A percentile compares a stretch with the other conserved stretches of the same genome.
These are phyloP conservation scores for Neurospora intermedia DNA, from an alignment of 495 filamentous ascomycete genomes.

Conservation along the genomic window DNA sequence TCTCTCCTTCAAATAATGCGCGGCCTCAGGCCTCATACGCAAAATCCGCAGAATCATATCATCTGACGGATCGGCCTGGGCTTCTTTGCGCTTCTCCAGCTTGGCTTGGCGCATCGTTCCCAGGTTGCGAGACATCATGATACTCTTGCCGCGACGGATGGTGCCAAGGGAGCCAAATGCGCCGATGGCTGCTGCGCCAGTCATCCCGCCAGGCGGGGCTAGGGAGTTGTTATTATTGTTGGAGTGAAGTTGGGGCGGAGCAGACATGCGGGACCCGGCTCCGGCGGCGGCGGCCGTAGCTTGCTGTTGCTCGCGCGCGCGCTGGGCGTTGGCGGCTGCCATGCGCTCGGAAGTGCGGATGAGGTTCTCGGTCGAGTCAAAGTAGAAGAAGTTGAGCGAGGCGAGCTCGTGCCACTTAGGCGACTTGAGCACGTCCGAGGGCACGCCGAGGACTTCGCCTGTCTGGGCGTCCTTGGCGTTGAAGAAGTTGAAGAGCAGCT, in stretches of 20 bases:
- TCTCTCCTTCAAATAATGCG: slow-evolving; percentile 76
- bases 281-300: slow-evolving; percentile 11
- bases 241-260: slow-evolving; percentile 47
- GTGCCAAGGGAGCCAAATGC: slow-evolving; percentile 61
- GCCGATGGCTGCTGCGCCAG: slow-evolving; percentile 19
- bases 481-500: slow-evolving; percentile 91
- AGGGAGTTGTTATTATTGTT: not conserved
- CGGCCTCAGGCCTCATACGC: slow-evolving; percentile 93
- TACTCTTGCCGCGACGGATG: slow-evolving; percentile 74
- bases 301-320: slow-evolving; percentile 45
- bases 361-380: slow-evolving; percentile 81
- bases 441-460: slow-evolving; percentile 78
- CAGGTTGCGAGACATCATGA: slow-evolving; percentile 89
- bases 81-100: slow-evolving; percentile 87
- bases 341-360: slow-evolving; percentile 91
- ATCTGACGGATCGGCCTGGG: slow-evolving; percentile 92
- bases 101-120: slow-evolving; percentile 95
- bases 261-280: slow-evolving; percentile 49
- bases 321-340: slow-evolving; percentile 76
- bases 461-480: slow-evolving; percentile 85
- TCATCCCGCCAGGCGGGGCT: not conserved
- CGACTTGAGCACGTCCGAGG: slow-evolving; percentile 81
- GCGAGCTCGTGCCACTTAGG: slow-evolving; percentile 98
- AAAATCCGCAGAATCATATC: slow-evolving; percentile 97
- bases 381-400: slow-evolving; percentile 96